Evolutionary conservation across 495 filamentous ascomycete species (phyloP).

Genomic region (Physcia stellaris): DNA sequence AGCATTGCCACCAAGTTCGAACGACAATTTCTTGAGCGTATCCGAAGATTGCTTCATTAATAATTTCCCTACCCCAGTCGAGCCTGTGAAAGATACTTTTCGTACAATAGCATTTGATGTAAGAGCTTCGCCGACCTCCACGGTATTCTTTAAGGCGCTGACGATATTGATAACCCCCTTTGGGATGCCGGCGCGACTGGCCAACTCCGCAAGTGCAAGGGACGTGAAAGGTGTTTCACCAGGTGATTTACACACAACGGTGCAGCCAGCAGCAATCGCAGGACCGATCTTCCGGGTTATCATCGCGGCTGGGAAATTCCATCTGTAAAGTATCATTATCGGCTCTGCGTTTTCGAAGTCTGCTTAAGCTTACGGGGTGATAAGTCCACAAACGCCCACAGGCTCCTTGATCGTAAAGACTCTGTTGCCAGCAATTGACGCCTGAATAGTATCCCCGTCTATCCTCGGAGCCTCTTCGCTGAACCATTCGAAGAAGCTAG

Average conservation of each 20-base stretch:
- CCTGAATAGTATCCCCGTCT: slow-evolving; percentile 64
- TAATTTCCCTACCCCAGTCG: slow-evolving; percentile 73
- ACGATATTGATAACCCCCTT: slow-evolving; percentile 76
- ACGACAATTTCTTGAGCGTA: slow-evolving; percentile 74
- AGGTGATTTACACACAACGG: slow-evolving; percentile 73
- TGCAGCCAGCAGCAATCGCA: slow-evolving; percentile 72
- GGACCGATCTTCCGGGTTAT: slow-evolving; percentile 80
- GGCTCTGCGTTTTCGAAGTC: no score
- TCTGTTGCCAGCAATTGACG: slow-evolving; percentile 55
- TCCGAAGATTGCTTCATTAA: slow-evolving; percentile 71
- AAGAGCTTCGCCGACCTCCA: slow-evolving; percentile 56
- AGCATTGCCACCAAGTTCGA: slow-evolving; percentile 83
- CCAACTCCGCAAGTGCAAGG: slow-evolving; percentile 70
- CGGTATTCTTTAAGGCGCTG: slow-evolving; percentile 57
- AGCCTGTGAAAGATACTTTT: slow-evolving; percentile 86
- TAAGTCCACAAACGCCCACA: slow-evolving; percentile 84
- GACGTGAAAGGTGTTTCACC: slow-evolving; percentile 78
- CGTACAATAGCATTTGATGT: slow-evolving; percentile 57
- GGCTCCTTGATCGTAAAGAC: slow-evolving; percentile 72
- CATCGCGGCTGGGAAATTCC: slow-evolving; percentile 95
- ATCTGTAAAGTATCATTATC: slow-evolving; percentile 22
- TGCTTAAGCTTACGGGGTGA: slow-evolving; percentile 48
- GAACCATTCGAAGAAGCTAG: slow-evolving; percentile 69
- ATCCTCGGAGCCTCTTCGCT: slow-evolving; percentile 56
- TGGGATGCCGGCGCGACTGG: slow-evolving; percentile 70